phyloP scores from a whole-genome alignment of 805 yeast species.

The Sugiyamaella mastotermitis region DNA sequence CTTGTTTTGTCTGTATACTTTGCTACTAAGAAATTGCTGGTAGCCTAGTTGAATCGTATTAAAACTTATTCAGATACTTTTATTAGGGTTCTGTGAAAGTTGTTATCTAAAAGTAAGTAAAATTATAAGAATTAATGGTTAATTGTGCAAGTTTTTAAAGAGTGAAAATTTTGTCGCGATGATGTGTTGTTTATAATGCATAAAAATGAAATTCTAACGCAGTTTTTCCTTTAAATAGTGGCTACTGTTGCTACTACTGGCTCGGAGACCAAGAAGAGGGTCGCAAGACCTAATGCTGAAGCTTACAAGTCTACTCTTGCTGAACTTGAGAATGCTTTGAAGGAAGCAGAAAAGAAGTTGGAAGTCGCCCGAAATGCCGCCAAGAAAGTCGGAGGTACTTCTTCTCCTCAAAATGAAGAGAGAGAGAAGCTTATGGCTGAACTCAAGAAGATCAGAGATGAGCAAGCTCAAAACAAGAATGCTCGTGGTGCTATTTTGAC shows the following conservation, averaged over 20 bases:
- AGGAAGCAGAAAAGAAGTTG: conserved; percentile 21
- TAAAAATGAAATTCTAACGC: too few relatives aligned
- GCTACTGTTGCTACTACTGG: conserved; percentile 2
- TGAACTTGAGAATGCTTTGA: conserved; percentile 25
- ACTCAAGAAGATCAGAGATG: conserved; percentile 40
- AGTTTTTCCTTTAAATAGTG: neutral
- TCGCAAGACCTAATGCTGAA: conserved; percentile 23
- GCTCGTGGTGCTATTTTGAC: conserved; percentile 44
- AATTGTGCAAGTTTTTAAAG: too few relatives aligned
- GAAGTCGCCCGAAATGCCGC: conserved; percentile 23
- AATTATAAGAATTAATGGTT: too few relatives aligned
- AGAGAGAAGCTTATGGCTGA: conserved; percentile 50
- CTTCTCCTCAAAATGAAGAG: conserved; percentile 29
- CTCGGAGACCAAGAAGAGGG: conserved; percentile 15
- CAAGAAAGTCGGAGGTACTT: conserved; percentile 18
- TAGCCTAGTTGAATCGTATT: too few relatives aligned
- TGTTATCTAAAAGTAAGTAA: too few relatives aligned
- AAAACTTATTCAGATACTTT: too few relatives aligned
- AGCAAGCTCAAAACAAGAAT: conserved; percentile 39
- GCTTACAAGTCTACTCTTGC: conserved; percentile 25
- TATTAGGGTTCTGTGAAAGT: too few relatives aligned
- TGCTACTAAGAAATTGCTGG: too few relatives aligned
- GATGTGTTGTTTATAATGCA: too few relatives aligned
- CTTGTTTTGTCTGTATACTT: too few relatives aligned
- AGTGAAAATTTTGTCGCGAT: too few relatives aligned